Evolutionary conservation across 805 yeast genomes (phyloP).

Genomic region (Suhomyces canberraensis): DNA sequence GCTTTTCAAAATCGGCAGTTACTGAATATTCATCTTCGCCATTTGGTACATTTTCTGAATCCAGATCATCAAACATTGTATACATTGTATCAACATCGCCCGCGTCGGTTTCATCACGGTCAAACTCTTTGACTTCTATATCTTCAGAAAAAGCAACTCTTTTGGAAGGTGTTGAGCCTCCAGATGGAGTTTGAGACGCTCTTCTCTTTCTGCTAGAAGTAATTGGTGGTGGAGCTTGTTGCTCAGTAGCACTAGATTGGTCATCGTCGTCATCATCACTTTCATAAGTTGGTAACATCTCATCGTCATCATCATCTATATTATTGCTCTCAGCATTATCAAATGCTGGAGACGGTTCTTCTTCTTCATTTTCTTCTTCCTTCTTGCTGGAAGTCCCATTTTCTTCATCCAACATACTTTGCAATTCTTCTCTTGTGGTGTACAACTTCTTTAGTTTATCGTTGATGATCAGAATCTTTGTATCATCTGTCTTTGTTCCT

Average conservation of each 20-base stretch:
- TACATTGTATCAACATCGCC: slow-evolving; percentile 10
- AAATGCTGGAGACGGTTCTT: slow-evolving; percentile 29
- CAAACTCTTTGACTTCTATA: slow-evolving; percentile 40
- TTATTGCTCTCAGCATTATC: slow-evolving; percentile 10
- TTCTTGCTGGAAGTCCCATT: background rate
- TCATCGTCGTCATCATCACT: slow-evolving; percentile 17
- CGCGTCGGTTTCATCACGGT: slow-evolving; percentile 29
- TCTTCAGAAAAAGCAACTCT: slow-evolving; percentile 43
- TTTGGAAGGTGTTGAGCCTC: slow-evolving; percentile 26
- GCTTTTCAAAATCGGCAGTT: slow-evolving; percentile 16
- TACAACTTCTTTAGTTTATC: slow-evolving; percentile 25
- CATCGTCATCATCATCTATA: slow-evolving; percentile 17
- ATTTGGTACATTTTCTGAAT: slow-evolving; percentile 14
- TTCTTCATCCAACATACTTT: slow-evolving; percentile 23
- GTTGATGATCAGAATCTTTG: slow-evolving; percentile 28
- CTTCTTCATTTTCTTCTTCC: slow-evolving; percentile 18
- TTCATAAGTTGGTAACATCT: slow-evolving; percentile 11
- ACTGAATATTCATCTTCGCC: slow-evolving; percentile 10
- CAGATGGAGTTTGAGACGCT: slow-evolving; percentile 21
- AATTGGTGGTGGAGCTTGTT: slow-evolving; percentile 1
- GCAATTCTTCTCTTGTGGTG: slow-evolving; percentile 30
- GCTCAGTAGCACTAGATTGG: background rate
- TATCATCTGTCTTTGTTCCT: slow-evolving; percentile 30
- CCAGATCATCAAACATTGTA: no score
- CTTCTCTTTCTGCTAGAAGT: slow-evolving; percentile 14